Evolutionary conservation across 2,329 filamentous ascomycete species (phyloP).

Genomic region (Delphinella strobiligena): DNA sequence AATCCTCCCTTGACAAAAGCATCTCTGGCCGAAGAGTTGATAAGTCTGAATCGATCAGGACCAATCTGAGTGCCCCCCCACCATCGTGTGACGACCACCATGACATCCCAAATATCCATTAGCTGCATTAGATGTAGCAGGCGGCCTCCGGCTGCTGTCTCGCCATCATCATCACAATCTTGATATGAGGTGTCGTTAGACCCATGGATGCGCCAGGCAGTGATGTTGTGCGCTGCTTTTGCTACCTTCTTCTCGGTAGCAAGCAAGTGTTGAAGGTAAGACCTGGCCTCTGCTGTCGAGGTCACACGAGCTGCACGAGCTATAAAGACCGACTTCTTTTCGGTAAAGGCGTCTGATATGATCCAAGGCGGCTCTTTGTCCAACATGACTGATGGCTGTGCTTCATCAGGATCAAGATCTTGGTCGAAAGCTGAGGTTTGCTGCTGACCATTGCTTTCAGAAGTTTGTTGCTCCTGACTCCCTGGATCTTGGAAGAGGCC

Average conservation of each 20-base stretch:
- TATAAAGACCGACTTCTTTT: conserved; percentile 81
- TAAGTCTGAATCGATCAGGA: conserved; percentile 78
- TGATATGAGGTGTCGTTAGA: conserved; percentile 47
- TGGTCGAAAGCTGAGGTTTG: background rate
- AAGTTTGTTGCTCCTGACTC: conserved; percentile 17
- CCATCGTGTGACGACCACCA: conserved; percentile 91
- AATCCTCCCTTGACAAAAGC: conserved; percentile 68
- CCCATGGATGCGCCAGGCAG: conserved; percentile 73
- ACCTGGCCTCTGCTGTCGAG: conserved; percentile 57
- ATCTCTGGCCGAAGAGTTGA: conserved; percentile 77
- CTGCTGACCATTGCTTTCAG: conserved; percentile 20
- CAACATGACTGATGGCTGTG: conserved; percentile 24
- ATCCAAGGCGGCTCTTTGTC: conserved; percentile 50
- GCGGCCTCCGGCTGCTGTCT: conserved; percentile 78
- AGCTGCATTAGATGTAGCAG: conserved; percentile 84
- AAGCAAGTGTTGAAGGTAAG: conserved; percentile 63
- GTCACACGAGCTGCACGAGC: conserved; percentile 61
- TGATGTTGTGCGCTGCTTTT: conserved; percentile 90
- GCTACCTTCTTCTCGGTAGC: conserved; percentile 73
- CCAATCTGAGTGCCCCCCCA: conserved; percentile 86
- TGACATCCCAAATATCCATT: conserved; percentile 85
- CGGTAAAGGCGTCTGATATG: conserved; percentile 59
- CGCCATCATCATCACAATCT: conserved; percentile 93
- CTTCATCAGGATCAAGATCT: conserved; percentile 18
- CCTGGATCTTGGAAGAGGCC: conserved; percentile 8